A percentile compares a stretch with the other conserved stretches of the same genome.
Evolutionary conservation across 1,284 basidiomycete species (phyloP).

Genomic region (Pascua sp.): DNA sequence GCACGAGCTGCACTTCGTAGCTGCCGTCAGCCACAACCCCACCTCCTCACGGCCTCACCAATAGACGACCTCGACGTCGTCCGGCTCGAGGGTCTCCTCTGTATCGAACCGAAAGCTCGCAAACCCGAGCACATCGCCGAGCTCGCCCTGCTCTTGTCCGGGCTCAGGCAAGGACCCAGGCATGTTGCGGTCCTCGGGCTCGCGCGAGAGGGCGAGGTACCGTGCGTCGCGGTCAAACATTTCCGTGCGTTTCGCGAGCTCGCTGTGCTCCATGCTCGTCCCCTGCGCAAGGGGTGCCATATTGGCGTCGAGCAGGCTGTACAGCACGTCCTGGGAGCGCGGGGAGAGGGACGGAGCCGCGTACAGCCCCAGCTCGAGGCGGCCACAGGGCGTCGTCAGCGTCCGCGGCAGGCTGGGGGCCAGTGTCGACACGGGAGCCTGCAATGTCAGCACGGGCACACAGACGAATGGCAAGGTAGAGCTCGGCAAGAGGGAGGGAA

Average conservation of each 20-base stretch:
- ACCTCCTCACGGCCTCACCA: slow-evolving; percentile 26
- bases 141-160: background rate
- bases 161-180: slow-evolving; percentile 17
- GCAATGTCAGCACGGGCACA: too few species aligned
- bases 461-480: too few species aligned
- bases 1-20: slow-evolving; percentile 43
- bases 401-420: slow-evolving; percentile 20
- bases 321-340: slow-evolving; percentile 22
- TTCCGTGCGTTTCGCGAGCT: slow-evolving; percentile 35
- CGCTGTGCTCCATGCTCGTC: slow-evolving; percentile 29
- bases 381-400: slow-evolving; percentile 2
- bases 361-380: slow-evolving; percentile 9
- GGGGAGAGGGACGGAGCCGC: slow-evolving; percentile 14
- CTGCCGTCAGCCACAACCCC: slow-evolving; percentile 19
- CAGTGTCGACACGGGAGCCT: slow-evolving; percentile 9
- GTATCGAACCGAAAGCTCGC: slow-evolving; percentile 47
- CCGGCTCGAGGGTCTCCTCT: slow-evolving; percentile 38
- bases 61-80: slow-evolving; percentile 42
- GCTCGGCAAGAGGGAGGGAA: background rate
- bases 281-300: slow-evolving; percentile 30
- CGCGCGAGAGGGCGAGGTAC: slow-evolving; percentile 21
- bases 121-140: slow-evolving; percentile 34
- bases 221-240: slow-evolving; percentile 40
- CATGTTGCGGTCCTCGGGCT: slow-evolving; percentile 8
- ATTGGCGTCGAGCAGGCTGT: slow-evolving; percentile 33